Evolutionary conservation across 2,329 filamentous ascomycete species (phyloP), one percentile per base, ranked within the genome.

Genomic region (Grosmannia huntii): DNA sequence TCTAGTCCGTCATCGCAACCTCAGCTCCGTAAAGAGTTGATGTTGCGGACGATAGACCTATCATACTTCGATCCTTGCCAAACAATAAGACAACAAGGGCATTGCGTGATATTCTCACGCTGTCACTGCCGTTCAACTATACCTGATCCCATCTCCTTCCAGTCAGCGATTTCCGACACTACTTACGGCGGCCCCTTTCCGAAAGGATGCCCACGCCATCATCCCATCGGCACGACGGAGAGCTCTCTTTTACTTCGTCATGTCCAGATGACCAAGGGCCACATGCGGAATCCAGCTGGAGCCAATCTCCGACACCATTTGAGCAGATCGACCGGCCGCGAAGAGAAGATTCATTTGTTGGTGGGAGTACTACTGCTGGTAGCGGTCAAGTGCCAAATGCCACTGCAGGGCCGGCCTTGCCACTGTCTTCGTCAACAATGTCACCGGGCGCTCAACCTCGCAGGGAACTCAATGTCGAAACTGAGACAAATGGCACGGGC

Each of bases 261-360:
- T 76, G 74, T 59, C 74, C 74, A 59, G 74, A 76, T 59, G 72
- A 76, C 28, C 65, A 69, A 66, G 55, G 63, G 65, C 57, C 66
- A 56, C 55, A 63, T 56, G 60, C 68, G 61, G 60, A 62, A 9
- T 57, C 65, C 21, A 62, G 60, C 60, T 68, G 67, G 67, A 62
- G 60, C 59, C 16, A 53, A 19, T 56, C 53, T 19, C 55, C 60
- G 0, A 60, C 64, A 11, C 56, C 62, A 3, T 63, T 65, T 46
- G 48, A 61, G 23, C 46, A 53, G 14, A 31, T 36, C 28, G 28
- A 50, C 4, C 57, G 16, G 23, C 6, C 56, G 12, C 53, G 36
- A 21, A 11, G 23, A 38, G 54, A 55, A 9, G n/a, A 41, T 12
- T 44, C 36, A 9, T 31, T 6, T 38, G 50, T 36, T 19, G 25